Percentiles rank a stretch among this genome's conserved stretches.
Evolutionary conservation across 805 yeast genomes (phyloP).

Genomic region (Cyberlindnera subsufficiens): DNA sequence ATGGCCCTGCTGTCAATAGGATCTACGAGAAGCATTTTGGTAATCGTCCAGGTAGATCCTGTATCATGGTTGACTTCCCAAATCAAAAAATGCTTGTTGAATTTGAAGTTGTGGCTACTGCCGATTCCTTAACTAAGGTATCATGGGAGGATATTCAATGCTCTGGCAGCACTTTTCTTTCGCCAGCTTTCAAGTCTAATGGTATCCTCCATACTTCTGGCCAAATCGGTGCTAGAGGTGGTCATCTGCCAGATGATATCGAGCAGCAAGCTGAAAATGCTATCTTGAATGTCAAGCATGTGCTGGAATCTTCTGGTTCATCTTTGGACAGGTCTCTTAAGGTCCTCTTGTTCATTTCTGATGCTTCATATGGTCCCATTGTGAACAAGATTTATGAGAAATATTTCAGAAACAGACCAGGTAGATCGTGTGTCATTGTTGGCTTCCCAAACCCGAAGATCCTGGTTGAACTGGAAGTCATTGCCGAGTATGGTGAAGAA

Average conservation of each 20-base stretch:
- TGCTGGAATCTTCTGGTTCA: slow-evolving; percentile 40
- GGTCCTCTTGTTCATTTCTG: slow-evolving; percentile 42
- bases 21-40: slow-evolving; percentile 42
- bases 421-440: slow-evolving; percentile 47
- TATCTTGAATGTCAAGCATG: slow-evolving; percentile 35
- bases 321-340: slow-evolving; percentile 41
- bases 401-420: slow-evolving; percentile 43
- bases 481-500: slow-evolving; percentile 28
- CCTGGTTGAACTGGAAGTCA: slow-evolving; percentile 47
- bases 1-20: slow-evolving; percentile 39
- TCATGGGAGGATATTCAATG: slow-evolving; percentile 30
- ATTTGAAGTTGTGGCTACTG: slow-evolving; percentile 40
- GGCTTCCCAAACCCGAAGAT: slow-evolving; percentile 44
- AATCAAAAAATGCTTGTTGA: slow-evolving; percentile 45
- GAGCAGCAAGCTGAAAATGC: slow-evolving; percentile 41
- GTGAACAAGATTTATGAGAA: slow-evolving; percentile 42
- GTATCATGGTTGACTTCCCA: slow-evolving; percentile 47
- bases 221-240: slow-evolving; percentile 33
- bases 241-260: slow-evolving; percentile 35
- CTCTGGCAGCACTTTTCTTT: slow-evolving; percentile 27
- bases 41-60: slow-evolving; percentile 46
- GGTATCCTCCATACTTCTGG: slow-evolving; percentile 47
- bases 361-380: slow-evolving; percentile 34
- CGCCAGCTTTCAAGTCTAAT: slow-evolving; percentile 36
- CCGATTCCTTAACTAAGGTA: slow-evolving; percentile 18